phyloP scores from a whole-genome alignment of 352 stramenopile species.

The Phytophthora capsici region DNA sequence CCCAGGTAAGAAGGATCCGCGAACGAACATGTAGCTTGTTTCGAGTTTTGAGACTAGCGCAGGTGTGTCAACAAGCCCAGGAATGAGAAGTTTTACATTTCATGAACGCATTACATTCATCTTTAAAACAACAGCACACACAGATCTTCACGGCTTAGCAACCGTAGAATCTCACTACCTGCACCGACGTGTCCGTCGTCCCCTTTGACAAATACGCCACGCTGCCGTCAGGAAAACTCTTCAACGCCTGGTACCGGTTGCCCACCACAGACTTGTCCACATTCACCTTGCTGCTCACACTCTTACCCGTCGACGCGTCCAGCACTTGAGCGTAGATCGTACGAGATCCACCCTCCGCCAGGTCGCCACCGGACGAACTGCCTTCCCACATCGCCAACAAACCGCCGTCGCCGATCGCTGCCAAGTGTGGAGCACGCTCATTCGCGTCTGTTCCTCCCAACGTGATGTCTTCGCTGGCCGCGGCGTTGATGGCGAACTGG shows the following conservation, averaged over 20 bases:
- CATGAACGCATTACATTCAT: too few relatives aligned
- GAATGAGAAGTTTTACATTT: too few relatives aligned
- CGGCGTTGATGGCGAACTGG: slow-evolving; percentile 55
- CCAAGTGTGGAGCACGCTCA: slow-evolving; percentile 57
- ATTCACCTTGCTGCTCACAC: slow-evolving; percentile 49
- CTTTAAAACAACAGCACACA: too few relatives aligned
- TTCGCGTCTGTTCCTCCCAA: slow-evolving; percentile 52
- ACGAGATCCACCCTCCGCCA: slow-evolving; percentile 23
- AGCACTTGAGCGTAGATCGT: slow-evolving; percentile 61
- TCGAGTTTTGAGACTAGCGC: too few relatives aligned
- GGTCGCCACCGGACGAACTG: slow-evolving; percentile 40
- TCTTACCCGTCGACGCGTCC: slow-evolving; percentile 40
- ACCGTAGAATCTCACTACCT: slow-evolving; percentile 52
- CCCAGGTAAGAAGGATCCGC: too few relatives aligned
- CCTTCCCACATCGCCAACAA: slow-evolving; percentile 60
- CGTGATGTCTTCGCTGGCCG: slow-evolving; percentile 52
- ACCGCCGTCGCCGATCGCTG: slow-evolving; percentile 45
- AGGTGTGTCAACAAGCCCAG: too few relatives aligned
- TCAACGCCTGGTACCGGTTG: slow-evolving; percentile 70
- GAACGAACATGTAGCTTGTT: too few relatives aligned
- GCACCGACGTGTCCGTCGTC: slow-evolving; percentile 42
- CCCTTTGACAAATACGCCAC: slow-evolving; percentile 60
- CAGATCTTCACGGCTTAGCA: slow-evolving; percentile 22
- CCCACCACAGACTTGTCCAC: slow-evolving; percentile 48
- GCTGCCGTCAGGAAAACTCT: slow-evolving; percentile 50